Evolutionary conservation across 2,329 filamentous ascomycete genomes (phyloP).

Genomic region (Xylaria sp.): DNA sequence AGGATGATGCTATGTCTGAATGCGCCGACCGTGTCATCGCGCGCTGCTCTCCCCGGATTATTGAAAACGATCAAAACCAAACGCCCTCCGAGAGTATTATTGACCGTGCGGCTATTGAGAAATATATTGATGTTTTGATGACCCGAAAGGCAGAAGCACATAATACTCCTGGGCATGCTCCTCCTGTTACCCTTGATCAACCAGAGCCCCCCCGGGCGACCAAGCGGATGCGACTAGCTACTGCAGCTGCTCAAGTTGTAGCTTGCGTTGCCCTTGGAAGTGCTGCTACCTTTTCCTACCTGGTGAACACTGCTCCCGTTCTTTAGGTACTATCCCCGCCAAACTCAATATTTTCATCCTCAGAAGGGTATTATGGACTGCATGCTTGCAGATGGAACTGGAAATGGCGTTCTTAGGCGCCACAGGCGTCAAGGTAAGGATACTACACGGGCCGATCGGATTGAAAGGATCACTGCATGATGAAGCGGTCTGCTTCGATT

Average conservation of each 20-base stretch:
- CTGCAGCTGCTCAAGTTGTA: constrained; percentile 41
- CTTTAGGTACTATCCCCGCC: constrained; percentile 22
- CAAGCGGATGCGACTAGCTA: constrained; percentile 47
- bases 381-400: neutral
- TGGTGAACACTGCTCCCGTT: constrained; percentile 46
- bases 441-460: constrained; percentile 1
- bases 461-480: constrained; percentile 6
- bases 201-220: constrained; percentile 38
- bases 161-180: neutral
- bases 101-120: neutral
- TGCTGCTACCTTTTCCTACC: constrained; percentile 46
- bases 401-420: constrained; percentile 23
- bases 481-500: neutral
- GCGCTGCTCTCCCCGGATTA: neutral
- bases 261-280: constrained; percentile 48
- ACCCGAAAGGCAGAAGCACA: neutral
- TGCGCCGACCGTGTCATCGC: neutral
- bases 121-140: neutral
- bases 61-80: neutral
- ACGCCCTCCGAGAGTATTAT: neutral
- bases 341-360: constrained; percentile 3
- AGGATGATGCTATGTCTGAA: neutral
- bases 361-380: neutral
- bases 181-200: constrained; percentile 12
- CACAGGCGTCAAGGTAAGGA: constrained; percentile 18